Evolutionary conservation across 2,329 filamentous ascomycete species (phyloP).

Genomic region (Waltergamsia citrina): DNA sequence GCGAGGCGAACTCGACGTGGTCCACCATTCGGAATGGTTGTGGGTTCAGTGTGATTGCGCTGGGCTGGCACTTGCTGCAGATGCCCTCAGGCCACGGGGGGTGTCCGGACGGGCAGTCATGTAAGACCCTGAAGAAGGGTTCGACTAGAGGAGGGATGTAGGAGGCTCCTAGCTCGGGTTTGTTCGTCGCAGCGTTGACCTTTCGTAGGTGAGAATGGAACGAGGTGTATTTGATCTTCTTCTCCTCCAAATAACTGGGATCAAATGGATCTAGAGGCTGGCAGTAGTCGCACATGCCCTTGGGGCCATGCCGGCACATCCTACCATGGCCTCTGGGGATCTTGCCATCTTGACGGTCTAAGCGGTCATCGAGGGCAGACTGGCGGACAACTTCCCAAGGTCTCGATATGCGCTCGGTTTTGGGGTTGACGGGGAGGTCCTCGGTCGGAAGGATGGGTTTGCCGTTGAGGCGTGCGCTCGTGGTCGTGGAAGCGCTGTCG

Average conservation of each 20-base stretch:
- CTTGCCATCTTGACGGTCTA: conserved; percentile 87
- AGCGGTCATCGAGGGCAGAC: conserved; percentile 72
- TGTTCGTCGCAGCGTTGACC: conserved; percentile 93
- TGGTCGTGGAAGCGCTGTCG: conserved; percentile 25
- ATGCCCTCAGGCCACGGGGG: conserved; percentile 92
- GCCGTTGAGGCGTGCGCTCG: conserved; percentile 66
- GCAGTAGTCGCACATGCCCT: conserved; percentile 99
- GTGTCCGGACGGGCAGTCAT: conserved; percentile 86
- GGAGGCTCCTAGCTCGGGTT: conserved; percentile 83
- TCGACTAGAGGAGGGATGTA: conserved; percentile 94
- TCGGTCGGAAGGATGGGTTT: conserved; percentile 63
- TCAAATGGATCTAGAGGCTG: conserved; percentile 95
- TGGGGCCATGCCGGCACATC: conserved; percentile 93
- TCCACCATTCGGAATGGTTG: conserved; percentile 96
- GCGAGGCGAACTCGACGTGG: conserved; percentile 89
- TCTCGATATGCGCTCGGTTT: conserved; percentile 43
- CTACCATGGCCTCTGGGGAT: conserved; percentile 70
- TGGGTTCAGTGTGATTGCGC: conserved; percentile 88
- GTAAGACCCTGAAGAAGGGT: conserved; percentile 82
- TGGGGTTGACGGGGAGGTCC: conserved; percentile 57
- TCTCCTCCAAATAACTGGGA: conserved; percentile 77
- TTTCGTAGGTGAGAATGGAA: conserved; percentile 94
- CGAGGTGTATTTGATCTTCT: conserved; percentile 97
- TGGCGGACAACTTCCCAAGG: conserved; percentile 85
- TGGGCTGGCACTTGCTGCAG: conserved; percentile 96